A percentile compares a stretch with the other conserved stretches of the same genome.
phyloP scores from a whole-genome alignment of 108 stramenopile genomes.

The Nitzschia palea region DNA sequence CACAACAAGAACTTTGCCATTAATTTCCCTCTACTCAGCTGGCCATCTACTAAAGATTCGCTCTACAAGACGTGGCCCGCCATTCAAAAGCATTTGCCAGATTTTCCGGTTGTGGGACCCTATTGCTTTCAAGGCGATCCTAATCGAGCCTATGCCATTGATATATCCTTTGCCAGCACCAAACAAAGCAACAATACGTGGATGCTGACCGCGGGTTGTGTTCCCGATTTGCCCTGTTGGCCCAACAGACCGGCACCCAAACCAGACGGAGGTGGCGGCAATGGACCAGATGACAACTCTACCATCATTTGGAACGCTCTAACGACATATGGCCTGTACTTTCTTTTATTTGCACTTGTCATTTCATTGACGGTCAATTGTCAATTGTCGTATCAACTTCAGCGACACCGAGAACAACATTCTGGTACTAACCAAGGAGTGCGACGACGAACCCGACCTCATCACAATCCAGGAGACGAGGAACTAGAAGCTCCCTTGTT shows the following conservation, averaged over 20 bases:
- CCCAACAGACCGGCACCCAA: background rate
- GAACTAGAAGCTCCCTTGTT: background rate
- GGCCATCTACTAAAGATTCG: conserved; percentile 17
- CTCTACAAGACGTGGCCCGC: conserved; percentile 25
- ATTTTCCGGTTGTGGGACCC: conserved; percentile 24
- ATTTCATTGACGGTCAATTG: conserved; percentile 15
- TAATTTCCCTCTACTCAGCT: background rate
- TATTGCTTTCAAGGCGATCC: conserved; percentile 31
- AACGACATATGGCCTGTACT: conserved; percentile 1
- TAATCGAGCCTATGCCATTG: conserved; percentile 10
- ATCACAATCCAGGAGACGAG: background rate
- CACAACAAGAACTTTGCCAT: background rate
- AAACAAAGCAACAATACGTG: background rate
- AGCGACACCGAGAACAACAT: background rate
- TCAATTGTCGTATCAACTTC: conserved; percentile 18
- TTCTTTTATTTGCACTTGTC: conserved; percentile 4
- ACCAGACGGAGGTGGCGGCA: background rate
- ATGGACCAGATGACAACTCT: no score
- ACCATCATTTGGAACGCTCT: background rate
- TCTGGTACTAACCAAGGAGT: background rate
- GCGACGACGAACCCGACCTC: background rate
- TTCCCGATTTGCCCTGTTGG: conserved; percentile 19
- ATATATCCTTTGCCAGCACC: background rate
- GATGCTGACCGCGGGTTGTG: conserved; percentile 19
- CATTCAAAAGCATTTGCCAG: conserved; percentile 15